phyloP scores from a whole-genome alignment of 805 yeast genomes.

The Pichia thaimueangensis region DNA sequence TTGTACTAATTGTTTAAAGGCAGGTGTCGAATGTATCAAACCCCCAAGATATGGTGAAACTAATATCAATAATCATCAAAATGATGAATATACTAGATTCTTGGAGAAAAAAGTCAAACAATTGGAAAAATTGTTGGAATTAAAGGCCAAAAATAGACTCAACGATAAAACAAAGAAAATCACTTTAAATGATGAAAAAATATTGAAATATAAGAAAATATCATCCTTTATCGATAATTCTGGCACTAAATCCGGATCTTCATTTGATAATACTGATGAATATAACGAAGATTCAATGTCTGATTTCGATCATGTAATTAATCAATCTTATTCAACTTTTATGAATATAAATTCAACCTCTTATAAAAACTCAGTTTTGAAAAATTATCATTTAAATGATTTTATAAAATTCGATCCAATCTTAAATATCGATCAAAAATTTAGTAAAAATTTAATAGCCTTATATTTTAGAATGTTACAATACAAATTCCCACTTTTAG shows the following conservation, averaged over 20 bases:
- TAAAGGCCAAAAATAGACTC: not conserved
- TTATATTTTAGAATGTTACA: slow-evolving; percentile 52
- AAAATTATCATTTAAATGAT: slow-evolving; percentile 42
- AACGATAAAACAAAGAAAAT: not conserved
- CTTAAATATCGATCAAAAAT: slow-evolving; percentile 42
- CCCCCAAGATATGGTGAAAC: slow-evolving; percentile 50
- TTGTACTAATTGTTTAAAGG: slow-evolving; percentile 61
- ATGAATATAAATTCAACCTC: slow-evolving; percentile 13
- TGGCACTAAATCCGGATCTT: not conserved
- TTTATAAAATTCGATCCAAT: slow-evolving; percentile 45
- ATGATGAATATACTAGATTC: slow-evolving; percentile 52
- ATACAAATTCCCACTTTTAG: slow-evolving; percentile 49
- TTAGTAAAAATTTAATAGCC: slow-evolving; percentile 45
- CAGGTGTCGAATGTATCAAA: slow-evolving; percentile 55
- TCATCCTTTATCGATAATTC: slow-evolving; percentile 15
- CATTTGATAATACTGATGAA: not conserved
- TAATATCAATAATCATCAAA: slow-evolving; percentile 32
- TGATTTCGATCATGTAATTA: no score
- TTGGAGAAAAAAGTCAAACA: slow-evolving; percentile 49
- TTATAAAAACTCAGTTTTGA: slow-evolving; percentile 25
- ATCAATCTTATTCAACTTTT: slow-evolving; percentile 20
- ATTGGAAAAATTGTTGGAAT: slow-evolving; percentile 42
- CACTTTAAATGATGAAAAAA: slow-evolving; percentile 9
- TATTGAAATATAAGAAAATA: slow-evolving; percentile 27
- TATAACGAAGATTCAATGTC: slow-evolving; percentile 3